These are phyloP conservation scores for Cyanidioschyzon merolae DNA, from an alignment of 23 red algal genomes.

Conservation along the genomic window DNA sequence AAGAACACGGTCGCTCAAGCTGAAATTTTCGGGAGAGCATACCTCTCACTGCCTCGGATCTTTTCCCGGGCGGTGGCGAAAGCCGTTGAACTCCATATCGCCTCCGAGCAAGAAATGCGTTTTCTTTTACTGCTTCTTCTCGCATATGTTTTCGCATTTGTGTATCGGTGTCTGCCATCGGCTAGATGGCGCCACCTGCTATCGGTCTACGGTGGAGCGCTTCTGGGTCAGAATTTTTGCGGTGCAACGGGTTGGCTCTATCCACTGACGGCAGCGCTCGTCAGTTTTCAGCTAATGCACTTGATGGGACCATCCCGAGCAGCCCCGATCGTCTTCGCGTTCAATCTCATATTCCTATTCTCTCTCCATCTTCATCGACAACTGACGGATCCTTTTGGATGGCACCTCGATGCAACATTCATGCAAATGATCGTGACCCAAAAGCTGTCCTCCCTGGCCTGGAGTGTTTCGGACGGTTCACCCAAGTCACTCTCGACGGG, in stretches of 20 bases:
- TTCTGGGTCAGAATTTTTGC: background rate
- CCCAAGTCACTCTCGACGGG: slow-evolving; percentile 16
- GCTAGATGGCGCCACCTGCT: background rate
- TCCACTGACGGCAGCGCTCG: background rate
- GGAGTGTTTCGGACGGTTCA: slow-evolving; percentile 52
- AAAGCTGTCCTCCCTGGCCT: slow-evolving; percentile 73
- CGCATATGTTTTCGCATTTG: slow-evolving; percentile 8
- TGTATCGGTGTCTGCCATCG: background rate
- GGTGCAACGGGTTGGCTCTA: slow-evolving; percentile 8
- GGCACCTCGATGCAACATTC: slow-evolving; percentile 87
- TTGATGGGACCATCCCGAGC: slow-evolving; percentile 32
- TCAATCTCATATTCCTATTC: slow-evolving; percentile 50
- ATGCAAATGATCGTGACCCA: slow-evolving; percentile 93
- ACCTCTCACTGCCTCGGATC: background rate
- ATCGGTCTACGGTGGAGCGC: background rate
- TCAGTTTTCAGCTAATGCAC: slow-evolving; percentile 20
- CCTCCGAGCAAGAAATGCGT: background rate
- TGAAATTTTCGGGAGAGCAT: background rate
- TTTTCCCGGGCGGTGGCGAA: background rate
- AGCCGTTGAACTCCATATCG: background rate
- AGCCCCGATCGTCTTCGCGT: slow-evolving; percentile 26
- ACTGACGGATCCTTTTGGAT: slow-evolving; percentile 73
- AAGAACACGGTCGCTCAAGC: background rate
- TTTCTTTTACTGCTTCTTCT: background rate
- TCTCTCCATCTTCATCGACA: slow-evolving; percentile 69